A percentile compares a stretch with the other conserved stretches of the same genome.
Evolutionary conservation across 2,329 filamentous ascomycete species (phyloP).

Genomic region (Colletotrichum sp.): DNA sequence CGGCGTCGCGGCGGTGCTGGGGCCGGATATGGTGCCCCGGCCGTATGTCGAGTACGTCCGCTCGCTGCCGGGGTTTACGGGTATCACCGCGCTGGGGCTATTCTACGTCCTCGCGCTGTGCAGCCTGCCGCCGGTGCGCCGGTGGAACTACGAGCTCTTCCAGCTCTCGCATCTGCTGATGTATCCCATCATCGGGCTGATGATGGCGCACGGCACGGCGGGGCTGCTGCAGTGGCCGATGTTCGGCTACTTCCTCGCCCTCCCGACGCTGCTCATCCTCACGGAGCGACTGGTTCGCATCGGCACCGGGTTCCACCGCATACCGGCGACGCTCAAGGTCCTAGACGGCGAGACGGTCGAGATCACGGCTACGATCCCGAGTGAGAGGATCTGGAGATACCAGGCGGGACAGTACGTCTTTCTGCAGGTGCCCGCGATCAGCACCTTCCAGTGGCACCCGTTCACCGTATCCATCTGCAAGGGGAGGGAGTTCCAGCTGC

Average conservation of each 20-base stretch:
- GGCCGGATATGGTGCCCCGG: conserved; percentile 44
- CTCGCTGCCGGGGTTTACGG: conserved; percentile 54
- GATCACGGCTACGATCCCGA: conserved; percentile 52
- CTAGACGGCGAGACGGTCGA: conserved; percentile 58
- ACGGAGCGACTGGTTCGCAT: conserved; percentile 52
- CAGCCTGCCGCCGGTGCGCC: conserved; percentile 55
- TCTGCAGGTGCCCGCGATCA: conserved; percentile 57
- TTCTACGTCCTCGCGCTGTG: conserved; percentile 54
- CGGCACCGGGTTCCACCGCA: conserved; percentile 49
- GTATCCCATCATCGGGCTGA: conserved; percentile 61
- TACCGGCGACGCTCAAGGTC: conserved; percentile 52
- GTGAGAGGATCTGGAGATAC: conserved; percentile 54
- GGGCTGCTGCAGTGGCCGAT: conserved; percentile 58
- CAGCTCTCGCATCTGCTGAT: conserved; percentile 62
- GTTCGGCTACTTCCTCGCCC: conserved; percentile 61
- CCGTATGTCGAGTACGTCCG: conserved; percentile 52
- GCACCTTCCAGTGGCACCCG: conserved; percentile 63
- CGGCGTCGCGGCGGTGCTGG: conserved; percentile 48
- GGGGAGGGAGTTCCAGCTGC: conserved; percentile 55
- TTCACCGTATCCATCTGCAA: conserved; percentile 63
- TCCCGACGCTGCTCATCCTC: conserved; percentile 56
- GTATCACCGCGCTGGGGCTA: conserved; percentile 50
- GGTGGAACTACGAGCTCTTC: conserved; percentile 61
- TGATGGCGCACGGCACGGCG: conserved; percentile 59
- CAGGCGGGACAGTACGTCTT: conserved; percentile 64